phyloP scores from a whole-genome alignment of 768 basidiomycete species.

The Pleurotus djamor region DNA sequence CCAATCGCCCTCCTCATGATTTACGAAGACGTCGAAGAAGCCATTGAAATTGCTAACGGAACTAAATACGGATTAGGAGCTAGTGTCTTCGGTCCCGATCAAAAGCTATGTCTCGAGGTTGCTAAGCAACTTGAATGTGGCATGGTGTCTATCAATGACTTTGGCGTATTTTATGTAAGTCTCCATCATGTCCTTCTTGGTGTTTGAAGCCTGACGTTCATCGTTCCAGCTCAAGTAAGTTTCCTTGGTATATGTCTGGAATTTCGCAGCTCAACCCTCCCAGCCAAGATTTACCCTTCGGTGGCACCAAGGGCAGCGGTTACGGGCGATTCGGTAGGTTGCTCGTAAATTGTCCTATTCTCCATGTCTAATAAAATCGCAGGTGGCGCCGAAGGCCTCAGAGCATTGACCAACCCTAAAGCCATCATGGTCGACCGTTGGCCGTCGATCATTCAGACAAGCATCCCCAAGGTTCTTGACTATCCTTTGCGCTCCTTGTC shows the following conservation, averaged over 20 bases:
- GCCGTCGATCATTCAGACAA: conserved; percentile 80
- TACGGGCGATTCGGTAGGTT: conserved; percentile 85
- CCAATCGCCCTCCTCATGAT: conserved; percentile 87
- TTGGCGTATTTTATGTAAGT: conserved; percentile 83
- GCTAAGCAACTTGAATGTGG: conserved; percentile 86
- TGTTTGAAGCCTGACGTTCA: conserved; percentile 10
- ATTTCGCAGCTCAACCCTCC: conserved; percentile 13
- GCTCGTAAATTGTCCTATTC: conserved; percentile 2
- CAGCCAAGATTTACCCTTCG: conserved; percentile 92
- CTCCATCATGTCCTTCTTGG: neutral
- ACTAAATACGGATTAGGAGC: conserved; percentile 92
- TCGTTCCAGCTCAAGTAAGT: conserved; percentile 62
- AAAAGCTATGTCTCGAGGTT: conserved; percentile 73
- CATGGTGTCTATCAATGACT: conserved; percentile 98
- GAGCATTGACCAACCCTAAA: conserved; percentile 85
- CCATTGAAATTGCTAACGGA: conserved; percentile 83
- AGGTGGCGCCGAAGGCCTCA: conserved; percentile 94
- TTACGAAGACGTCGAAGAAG: conserved; percentile 83
- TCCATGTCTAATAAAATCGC: conserved; percentile 10
- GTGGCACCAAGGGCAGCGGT: conserved; percentile 88
- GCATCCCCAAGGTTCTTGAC: conserved; percentile 82
- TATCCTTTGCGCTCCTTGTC: conserved; percentile 78
- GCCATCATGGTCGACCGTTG: conserved; percentile 85
- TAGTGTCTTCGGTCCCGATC: conserved; percentile 89
- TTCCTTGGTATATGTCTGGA: conserved; percentile 3